A percentile compares a stretch with the other conserved stretches of the same genome.
Conservation (phyloP, 495 filamentous ascomycete genomes). For the Aspergillus haitiensis region DNA sequence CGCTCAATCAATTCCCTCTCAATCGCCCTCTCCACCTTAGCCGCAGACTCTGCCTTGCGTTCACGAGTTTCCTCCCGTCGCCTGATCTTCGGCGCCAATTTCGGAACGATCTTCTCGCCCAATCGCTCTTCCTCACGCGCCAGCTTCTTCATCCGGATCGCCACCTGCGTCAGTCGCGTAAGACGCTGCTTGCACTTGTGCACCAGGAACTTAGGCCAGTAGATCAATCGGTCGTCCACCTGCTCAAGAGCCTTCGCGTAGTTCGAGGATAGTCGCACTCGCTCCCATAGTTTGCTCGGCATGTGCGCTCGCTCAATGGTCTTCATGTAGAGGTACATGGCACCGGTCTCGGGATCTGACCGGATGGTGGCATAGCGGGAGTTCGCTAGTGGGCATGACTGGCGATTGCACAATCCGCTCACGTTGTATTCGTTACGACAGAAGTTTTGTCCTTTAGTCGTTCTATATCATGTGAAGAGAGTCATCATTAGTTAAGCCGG, state of each 20-base stretch:
- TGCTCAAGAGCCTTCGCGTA: constrained; percentile 85
- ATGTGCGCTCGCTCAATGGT: constrained; percentile 88
- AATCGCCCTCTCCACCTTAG: constrained; percentile 93
- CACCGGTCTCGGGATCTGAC: constrained; percentile 73
- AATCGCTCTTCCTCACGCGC: constrained; percentile 85
- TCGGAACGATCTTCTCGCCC: constrained; percentile 87
- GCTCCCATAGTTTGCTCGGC: constrained; percentile 93
- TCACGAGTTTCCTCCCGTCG: constrained; percentile 87
- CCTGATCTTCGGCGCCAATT: constrained; percentile 88
- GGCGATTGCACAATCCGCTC: constrained; percentile 90
- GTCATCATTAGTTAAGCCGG: constrained; percentile 17
- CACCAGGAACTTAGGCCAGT: constrained; percentile 93
- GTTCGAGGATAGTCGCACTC: constrained; percentile 84
- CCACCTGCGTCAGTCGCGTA: constrained; percentile 90
- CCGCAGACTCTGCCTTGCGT: constrained; percentile 88
- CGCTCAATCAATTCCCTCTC: constrained; percentile 94
- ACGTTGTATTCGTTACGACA: constrained; percentile 97
- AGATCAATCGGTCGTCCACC: constrained; percentile 84
- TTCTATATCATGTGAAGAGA: constrained; percentile 48
- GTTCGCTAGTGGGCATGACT: constrained; percentile 95
- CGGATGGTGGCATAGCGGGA: constrained; percentile 93
- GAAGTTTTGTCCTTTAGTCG: constrained; percentile 89
- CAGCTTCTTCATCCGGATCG: constrained; percentile 77
- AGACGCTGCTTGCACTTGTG: constrained; percentile 99
- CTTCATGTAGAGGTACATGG: constrained; percentile 97